A percentile compares a stretch with the other conserved stretches of the same genome.
Conservation (phyloP, 331 rosid species). For the Malus hybrid region DNA sequence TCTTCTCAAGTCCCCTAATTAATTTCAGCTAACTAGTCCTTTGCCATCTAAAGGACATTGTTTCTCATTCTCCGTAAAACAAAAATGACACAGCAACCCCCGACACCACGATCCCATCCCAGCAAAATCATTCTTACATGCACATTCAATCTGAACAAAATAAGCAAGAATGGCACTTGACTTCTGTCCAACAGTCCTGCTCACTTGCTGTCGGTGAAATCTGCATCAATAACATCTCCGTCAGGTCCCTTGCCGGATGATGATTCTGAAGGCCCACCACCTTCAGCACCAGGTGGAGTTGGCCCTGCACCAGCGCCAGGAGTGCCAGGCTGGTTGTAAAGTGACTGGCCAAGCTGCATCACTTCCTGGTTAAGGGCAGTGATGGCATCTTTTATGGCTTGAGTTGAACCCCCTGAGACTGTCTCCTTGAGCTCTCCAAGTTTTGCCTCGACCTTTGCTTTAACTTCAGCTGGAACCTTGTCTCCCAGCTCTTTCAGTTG, state of each 20-base stretch:
- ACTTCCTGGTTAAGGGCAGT: slow-evolving; percentile 34
- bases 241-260: slow-evolving; percentile 24
- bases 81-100: background rate
- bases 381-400: slow-evolving; percentile 25
- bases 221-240: slow-evolving; percentile 28
- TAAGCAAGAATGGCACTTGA: background rate
- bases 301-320: slow-evolving; percentile 12
- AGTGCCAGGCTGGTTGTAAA: slow-evolving; percentile 25
- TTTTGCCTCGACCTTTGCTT: slow-evolving; percentile 29
- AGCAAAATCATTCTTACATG: background rate
- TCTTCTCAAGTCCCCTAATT: background rate
- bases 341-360: slow-evolving; percentile 34
- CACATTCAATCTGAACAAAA: background rate
- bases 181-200: background rate
- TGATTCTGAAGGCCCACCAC: slow-evolving; percentile 22
- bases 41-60: background rate
- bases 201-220: slow-evolving; percentile 25
- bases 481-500: slow-evolving; percentile 35
- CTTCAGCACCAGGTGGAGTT: slow-evolving; percentile 16
- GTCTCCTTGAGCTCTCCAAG: slow-evolving; percentile 30
- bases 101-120: background rate
- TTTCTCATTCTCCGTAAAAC: background rate
- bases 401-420: slow-evolving; percentile 24
- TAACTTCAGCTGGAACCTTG: slow-evolving; percentile 22
- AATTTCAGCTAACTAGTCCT: background rate